phyloP scores from a whole-genome alignment of 2,329 filamentous ascomycete genomes.

The Pseudonectria foliicola region DNA sequence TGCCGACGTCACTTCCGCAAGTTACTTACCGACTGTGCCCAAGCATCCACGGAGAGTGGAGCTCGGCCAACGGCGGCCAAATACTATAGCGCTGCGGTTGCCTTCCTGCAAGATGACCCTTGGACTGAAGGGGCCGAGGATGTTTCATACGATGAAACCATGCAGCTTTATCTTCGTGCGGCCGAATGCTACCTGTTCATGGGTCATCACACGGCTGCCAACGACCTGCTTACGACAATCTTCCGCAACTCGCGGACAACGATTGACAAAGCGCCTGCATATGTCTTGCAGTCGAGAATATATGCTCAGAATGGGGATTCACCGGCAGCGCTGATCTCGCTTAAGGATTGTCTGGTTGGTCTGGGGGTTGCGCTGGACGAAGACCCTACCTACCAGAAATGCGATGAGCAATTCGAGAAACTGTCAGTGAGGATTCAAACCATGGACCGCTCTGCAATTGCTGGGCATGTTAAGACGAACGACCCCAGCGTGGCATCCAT shows the following conservation, averaged over 20 bases:
- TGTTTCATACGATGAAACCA: constrained; percentile 77
- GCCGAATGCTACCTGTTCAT: constrained; percentile 81
- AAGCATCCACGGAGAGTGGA: constrained; percentile 71
- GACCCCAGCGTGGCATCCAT: constrained; percentile 54
- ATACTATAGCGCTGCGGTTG: constrained; percentile 71
- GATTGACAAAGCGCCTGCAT: constrained; percentile 76
- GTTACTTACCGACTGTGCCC: constrained; percentile 71
- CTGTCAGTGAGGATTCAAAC: constrained; percentile 53
- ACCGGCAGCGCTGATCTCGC: constrained; percentile 56
- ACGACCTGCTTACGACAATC: constrained; percentile 60
- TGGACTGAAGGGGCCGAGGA: constrained; percentile 68
- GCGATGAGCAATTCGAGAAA: constrained; percentile 65
- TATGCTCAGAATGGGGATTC: constrained; percentile 68
- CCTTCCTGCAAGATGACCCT: constrained; percentile 69
- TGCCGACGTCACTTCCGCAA: constrained; percentile 62
- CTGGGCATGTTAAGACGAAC: constrained; percentile 35
- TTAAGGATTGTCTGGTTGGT: constrained; percentile 64
- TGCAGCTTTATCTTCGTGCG: constrained; percentile 69
- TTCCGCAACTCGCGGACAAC: constrained; percentile 63
- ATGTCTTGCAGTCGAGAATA: constrained; percentile 75
- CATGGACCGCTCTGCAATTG: constrained; percentile 42
- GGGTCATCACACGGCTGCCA: constrained; percentile 61
- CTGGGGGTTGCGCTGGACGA: constrained; percentile 61
- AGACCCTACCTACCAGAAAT: constrained; percentile 64
- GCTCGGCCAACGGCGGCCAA: constrained; percentile 74